Conservation (phyloP, 2,329 filamentous ascomycete genomes). For the Thelonectria olida region DNA sequence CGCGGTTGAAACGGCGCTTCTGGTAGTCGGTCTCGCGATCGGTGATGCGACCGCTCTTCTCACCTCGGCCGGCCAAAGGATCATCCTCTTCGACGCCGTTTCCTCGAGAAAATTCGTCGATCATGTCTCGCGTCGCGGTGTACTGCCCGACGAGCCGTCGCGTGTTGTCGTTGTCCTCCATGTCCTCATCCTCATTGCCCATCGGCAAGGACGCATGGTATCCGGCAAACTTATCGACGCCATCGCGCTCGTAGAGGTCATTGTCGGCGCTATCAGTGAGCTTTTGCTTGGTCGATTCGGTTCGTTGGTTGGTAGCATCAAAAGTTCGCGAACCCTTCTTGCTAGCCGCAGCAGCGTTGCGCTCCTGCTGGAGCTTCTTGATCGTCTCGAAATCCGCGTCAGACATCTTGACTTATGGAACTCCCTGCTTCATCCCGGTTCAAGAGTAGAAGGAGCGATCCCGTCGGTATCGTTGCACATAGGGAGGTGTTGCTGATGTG, state of each 20-base stretch:
- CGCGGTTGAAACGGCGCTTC: slow-evolving; percentile 90
- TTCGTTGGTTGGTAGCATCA: slow-evolving; percentile 82
- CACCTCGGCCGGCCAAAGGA: slow-evolving; percentile 80
- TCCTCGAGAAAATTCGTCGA: slow-evolving; percentile 91
- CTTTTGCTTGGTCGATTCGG: slow-evolving; percentile 90
- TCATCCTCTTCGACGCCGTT: slow-evolving; percentile 92
- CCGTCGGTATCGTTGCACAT: slow-evolving; percentile 49
- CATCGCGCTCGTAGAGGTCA: slow-evolving; percentile 83
- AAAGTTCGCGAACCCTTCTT: slow-evolving; percentile 86
- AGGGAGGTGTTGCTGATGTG: slow-evolving; percentile 42
- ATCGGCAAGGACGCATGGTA: slow-evolving; percentile 91
- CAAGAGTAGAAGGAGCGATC: slow-evolving; percentile 48
- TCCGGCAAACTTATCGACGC: slow-evolving; percentile 82
- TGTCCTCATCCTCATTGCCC: slow-evolving; percentile 80
- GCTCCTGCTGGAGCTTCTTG: slow-evolving; percentile 89
- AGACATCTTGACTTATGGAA: slow-evolving; percentile 64
- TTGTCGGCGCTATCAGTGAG: slow-evolving; percentile 90
- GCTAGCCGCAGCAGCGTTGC: slow-evolving; percentile 79
- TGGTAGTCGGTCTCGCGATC: slow-evolving; percentile 98
- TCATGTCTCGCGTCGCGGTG: slow-evolving; percentile 89
- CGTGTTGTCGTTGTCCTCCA: slow-evolving; percentile 77
- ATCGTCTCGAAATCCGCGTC: slow-evolving; percentile 89
- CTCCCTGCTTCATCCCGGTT: slow-evolving; percentile 53
- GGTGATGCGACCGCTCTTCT: slow-evolving; percentile 89
- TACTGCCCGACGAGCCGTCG: slow-evolving; percentile 92